These are phyloP conservation scores for Chrysopogon serrulatus DNA, from an alignment of 176 grass and related monocot genomes.

Conservation along the genomic window DNA sequence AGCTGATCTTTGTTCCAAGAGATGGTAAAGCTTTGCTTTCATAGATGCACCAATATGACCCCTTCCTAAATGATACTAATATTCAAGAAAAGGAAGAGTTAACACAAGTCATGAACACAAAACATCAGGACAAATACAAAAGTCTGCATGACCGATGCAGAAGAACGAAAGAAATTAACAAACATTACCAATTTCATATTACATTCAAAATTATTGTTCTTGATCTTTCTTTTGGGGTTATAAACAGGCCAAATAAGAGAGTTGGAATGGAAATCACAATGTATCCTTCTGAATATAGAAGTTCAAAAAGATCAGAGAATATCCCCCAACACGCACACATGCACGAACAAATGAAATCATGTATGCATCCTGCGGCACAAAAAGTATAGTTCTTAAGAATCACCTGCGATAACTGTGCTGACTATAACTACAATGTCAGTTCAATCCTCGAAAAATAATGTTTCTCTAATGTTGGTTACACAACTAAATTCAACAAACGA, in stretches of 20 bases:
- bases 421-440: neutral
- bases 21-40: constrained; percentile 79
- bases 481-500: neutral
- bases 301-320: neutral
- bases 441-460: neutral
- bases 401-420: neutral
- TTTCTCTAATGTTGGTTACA: neutral
- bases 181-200: neutral
- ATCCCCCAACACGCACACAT: neutral
- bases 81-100: constrained; percentile 24
- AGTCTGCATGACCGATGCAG: neutral
- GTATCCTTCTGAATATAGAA: neutral
- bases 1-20: constrained; percentile 78
- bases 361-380: neutral
- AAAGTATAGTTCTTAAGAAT: neutral
- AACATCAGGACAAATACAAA: neutral
- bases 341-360: neutral
- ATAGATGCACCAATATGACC: constrained; percentile 88
- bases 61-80: constrained; percentile 98
- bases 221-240: neutral
- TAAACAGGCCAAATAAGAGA: neutral
- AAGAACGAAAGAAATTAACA: neutral
- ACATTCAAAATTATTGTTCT: neutral
- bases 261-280: neutral
- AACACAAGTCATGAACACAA: neutral